A percentile compares a stretch with the other conserved stretches of the same genome.
Conservation (phyloP, 2,329 filamentous ascomycete genomes). For the Aspergillus tubingensis region DNA sequence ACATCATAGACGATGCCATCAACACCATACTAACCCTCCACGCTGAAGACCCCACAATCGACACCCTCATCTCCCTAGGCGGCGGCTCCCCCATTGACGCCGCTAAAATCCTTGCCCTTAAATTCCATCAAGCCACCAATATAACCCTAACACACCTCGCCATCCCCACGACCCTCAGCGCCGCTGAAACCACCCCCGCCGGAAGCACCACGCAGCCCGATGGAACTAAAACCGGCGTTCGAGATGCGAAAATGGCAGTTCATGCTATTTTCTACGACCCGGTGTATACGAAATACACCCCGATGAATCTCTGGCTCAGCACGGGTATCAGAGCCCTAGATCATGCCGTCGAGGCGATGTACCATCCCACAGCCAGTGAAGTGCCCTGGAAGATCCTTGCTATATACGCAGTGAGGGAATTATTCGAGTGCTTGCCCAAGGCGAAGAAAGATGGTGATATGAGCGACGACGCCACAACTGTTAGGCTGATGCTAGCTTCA, state of each 20-base stretch:
- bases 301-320: constrained; percentile 1
- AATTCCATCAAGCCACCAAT: neutral
- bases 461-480: neutral
- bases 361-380: neutral
- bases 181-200: constrained; percentile 7
- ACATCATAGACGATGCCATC: neutral
- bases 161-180: constrained; percentile 12
- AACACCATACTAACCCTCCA: neutral
- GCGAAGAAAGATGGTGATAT: neutral
- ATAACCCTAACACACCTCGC: constrained; percentile 1
- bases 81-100: constrained; percentile 8
- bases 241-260: neutral
- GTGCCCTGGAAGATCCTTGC: constrained; percentile 4
- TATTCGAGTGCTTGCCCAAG: neutral
- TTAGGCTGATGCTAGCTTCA: constrained; percentile 3
- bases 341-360: constrained; percentile 7
- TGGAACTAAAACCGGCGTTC: neutral
- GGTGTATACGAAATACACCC: neutral
- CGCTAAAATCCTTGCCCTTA: constrained; percentile 1
- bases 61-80: constrained; percentile 5
- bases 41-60: neutral
- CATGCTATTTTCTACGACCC: constrained; percentile 9
- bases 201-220: neutral
- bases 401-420: neutral
- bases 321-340: constrained; percentile 10